Evolutionary conservation across 148 eudicot genomes (phyloP).

Genomic region (Talinum fruticosum): DNA sequence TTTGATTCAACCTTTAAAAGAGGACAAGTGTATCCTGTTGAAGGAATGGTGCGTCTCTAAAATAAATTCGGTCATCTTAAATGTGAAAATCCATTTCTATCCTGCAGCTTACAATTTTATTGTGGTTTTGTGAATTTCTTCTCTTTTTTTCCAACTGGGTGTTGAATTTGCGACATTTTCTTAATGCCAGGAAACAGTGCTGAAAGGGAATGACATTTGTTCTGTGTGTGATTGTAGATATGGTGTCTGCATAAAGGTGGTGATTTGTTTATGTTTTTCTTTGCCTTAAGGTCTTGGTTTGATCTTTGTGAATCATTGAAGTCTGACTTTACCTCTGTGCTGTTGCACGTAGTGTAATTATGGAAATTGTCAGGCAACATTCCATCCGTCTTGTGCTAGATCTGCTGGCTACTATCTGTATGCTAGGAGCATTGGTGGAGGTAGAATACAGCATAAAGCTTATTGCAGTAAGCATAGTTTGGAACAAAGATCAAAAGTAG

Average conservation of each 20-base stretch:
- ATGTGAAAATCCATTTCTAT: neutral
- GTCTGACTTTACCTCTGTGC: conserved; percentile 17
- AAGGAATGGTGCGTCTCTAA: conserved; percentile 64
- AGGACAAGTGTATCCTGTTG: conserved; percentile 74
- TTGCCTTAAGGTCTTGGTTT: neutral
- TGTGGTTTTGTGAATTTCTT: neutral
- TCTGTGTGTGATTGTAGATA: conserved; percentile 59
- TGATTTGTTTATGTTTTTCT: conserved; percentile 3
- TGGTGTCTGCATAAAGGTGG: conserved; percentile 94
- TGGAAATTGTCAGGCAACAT: conserved; percentile 80
- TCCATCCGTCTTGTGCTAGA: conserved; percentile 93
- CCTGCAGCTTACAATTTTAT: neutral
- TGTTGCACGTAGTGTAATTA: conserved; percentile 68
- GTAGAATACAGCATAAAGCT: conserved; percentile 83
- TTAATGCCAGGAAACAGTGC: conserved; percentile 54
- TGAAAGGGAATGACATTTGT: conserved; percentile 65
- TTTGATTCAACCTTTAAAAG: conserved; percentile 78
- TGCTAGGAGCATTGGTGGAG: conserved; percentile 47
- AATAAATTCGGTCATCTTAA: neutral
- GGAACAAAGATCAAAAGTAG: conserved; percentile 88
- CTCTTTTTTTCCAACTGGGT: no score
- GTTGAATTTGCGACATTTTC: conserved; percentile 7
- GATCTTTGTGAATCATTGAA: neutral
- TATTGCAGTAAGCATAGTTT: conserved; percentile 88
- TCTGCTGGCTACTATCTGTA: conserved; percentile 79